Evolutionary conservation across 1,284 basidiomycete species (phyloP).

Genomic region (Tilletia indica): DNA sequence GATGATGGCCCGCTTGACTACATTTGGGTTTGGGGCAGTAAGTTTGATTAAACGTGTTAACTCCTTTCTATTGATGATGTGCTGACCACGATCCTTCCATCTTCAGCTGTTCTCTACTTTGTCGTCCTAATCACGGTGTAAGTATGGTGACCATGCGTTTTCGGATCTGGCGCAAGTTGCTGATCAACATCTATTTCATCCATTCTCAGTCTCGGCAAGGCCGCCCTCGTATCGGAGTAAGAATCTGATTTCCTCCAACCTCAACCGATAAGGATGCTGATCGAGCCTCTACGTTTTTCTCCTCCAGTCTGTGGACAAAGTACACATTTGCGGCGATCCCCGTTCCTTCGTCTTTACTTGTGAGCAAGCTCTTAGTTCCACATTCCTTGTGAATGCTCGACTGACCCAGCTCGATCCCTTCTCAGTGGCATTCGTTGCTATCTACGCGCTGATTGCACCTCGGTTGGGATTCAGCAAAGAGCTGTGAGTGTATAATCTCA

Average conservation of each 20-base stretch:
- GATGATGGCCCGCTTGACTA: slow-evolving; percentile 77
- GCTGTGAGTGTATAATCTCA: slow-evolving; percentile 55
- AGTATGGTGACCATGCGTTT: background rate
- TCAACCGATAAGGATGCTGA: background rate
- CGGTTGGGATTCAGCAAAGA: slow-evolving; percentile 82
- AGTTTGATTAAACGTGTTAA: slow-evolving; percentile 62
- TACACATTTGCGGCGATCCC: slow-evolving; percentile 84
- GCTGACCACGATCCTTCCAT: background rate
- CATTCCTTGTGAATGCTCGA: too few relatives aligned
- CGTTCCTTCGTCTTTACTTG: slow-evolving; percentile 83
- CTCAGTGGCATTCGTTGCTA: slow-evolving; percentile 78
- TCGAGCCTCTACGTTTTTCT: background rate
- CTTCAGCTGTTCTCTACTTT: slow-evolving; percentile 74
- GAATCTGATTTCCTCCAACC: slow-evolving; percentile 62
- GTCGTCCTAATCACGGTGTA: slow-evolving; percentile 83
- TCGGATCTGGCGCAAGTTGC: background rate
- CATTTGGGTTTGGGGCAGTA: slow-evolving; percentile 94
- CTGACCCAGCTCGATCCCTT: background rate
- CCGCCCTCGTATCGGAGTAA: slow-evolving; percentile 84
- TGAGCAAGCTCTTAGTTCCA: background rate
- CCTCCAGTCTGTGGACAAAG: slow-evolving; percentile 91
- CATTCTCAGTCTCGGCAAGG: slow-evolving; percentile 71
- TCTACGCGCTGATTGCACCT: slow-evolving; percentile 86
- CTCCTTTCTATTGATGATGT: too few relatives aligned
- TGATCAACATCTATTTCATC: background rate